Base-by-base conservation (phyloP, 495 filamentous ascomycete species). In the Tetracladium setigerum region DNA sequence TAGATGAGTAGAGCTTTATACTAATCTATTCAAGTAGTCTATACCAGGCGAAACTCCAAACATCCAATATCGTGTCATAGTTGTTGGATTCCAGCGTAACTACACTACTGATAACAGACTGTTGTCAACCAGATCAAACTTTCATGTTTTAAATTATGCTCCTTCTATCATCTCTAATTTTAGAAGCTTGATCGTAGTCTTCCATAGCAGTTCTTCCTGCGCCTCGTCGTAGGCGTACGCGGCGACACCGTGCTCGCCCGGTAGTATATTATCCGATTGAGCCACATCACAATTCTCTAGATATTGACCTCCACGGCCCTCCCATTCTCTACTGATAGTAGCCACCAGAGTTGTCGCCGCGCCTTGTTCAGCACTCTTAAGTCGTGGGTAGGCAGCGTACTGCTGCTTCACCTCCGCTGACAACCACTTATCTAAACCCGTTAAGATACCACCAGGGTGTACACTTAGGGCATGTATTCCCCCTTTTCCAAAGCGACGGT, bases 291-390 rank as follows among this genome's bases (percentile, higher is more conserved):
- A 55, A 40, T 55, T 38, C 14, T 64, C 65, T 33, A 73, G 55
- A 57, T 74, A 71, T 32, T 67, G 59, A 0, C 75, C 70, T 48
- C 72, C 71, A 22, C 64, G 54, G 32, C 45, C 60, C 30, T 69
- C 42, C 24, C 17, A 50, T 24, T 66, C 61, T 44, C 52, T 68
- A 4, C 52, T 63, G 41, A 66, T 62, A 48, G 62, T 66, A 33
- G 60, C 77, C 39, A 56, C 65, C 52, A 67, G 65, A 36, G 63
- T 72, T 11, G 74, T 78, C 3, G 74, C 66, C 13, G 64, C 52
- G 0, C 58, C 66, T 34, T 67, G 61, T 45, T 60, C 57, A 30
- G 60, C 18, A 38, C 59, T 54, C 58, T 74, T 72, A 32, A 65
- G 34, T 1, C 55, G n/a, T 16, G 38, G 34, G 30, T 62, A 58